These are phyloP conservation scores for Datura wrightii DNA, from an alignment of 257 asterid genomes.

Conservation along the genomic window DNA sequence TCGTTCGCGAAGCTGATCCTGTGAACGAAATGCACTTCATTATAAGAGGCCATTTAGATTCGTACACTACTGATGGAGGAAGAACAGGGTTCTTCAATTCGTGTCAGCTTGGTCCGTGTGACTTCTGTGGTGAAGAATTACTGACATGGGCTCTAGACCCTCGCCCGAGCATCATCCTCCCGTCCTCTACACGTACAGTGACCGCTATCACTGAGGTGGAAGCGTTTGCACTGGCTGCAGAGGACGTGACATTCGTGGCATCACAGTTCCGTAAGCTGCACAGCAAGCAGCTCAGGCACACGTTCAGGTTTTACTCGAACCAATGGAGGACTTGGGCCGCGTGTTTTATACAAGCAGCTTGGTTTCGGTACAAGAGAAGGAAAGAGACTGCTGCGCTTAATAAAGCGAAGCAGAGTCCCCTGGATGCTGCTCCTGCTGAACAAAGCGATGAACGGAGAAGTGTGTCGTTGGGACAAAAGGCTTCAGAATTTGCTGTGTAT, in stretches of 20 bases:
- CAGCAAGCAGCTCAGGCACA: constrained; percentile 71
- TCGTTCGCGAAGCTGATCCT: constrained; percentile 73
- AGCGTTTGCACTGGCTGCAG: constrained; percentile 62
- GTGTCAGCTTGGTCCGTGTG: constrained; percentile 60
- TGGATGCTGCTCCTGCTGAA: constrained; percentile 14
- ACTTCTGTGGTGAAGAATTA: constrained; percentile 77
- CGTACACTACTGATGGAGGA: constrained; percentile 74
- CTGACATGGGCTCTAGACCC: constrained; percentile 72
- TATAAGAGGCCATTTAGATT: constrained; percentile 67
- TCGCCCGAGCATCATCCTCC: constrained; percentile 63
- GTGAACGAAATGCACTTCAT: constrained; percentile 76
- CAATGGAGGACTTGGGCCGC: constrained; percentile 91
- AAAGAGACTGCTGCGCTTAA: constrained; percentile 47
- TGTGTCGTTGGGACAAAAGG: constrained; percentile 52
- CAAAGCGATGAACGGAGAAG: constrained; percentile 32
- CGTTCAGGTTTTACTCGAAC: constrained; percentile 67
- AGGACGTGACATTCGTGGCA: constrained; percentile 66
- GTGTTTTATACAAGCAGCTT: constrained; percentile 71
- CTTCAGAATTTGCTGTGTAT: constrained; percentile 42
- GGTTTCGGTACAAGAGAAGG: constrained; percentile 59
- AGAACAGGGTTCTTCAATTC: constrained; percentile 68
- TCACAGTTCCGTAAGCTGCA: constrained; percentile 69
- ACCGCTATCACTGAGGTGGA: constrained; percentile 67
- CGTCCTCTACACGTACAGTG: constrained; percentile 71
- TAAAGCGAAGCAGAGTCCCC: constrained; percentile 41